Base-by-base conservation (phyloP, 2,329 filamentous ascomycete species). In the Graphilbum fragrans region DNA sequence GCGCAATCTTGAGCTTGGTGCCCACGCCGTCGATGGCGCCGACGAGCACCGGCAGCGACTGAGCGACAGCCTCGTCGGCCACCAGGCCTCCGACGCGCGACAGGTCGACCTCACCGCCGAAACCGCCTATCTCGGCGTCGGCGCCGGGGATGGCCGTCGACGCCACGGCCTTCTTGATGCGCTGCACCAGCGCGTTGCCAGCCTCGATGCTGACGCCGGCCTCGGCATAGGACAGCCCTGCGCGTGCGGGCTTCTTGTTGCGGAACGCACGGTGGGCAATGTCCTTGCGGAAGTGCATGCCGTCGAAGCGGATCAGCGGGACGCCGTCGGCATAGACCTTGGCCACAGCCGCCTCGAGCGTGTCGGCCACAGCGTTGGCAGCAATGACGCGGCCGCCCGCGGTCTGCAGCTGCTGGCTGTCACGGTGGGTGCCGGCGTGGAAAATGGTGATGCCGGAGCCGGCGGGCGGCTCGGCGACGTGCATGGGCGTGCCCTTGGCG, bases 1-100 rank as follows among this genome's bases (percentile, higher is more conserved):
- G 90, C 0, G 92, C 92, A 54, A 98, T 86, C 72, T 93, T 93
- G 53, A 96, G 80, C 67, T 96, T 96, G 38, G 90, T 96, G 45
- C 90, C 92, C 31, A 96, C 87, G 40, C 92, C 92, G 57, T 98
- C 92, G 49, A 95, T 96, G 45, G 87, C 88, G 42, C 85, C 85
- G n/a, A 96, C 86, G 21, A 96, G 65, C 43, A 88, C 81, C 11
- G 90, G 88, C 31, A 95, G 66, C 41, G 87, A 80, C 7, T 5
- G 8, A 16, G 29, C 7, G 11, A 16, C 7, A 16, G 29, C 29
- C 11, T 87, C 86, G 0, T 82, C 75, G 44, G 77, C 70, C 6
- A 70, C 66, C 55, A 86, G 93, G 40, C 85, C 83, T 12, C 85
- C 83, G 21, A 38, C 37, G 38, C 74, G 73, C 7, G 78, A 67